phyloP scores from a whole-genome alignment of 768 basidiomycete species.

The Suillus fuscotomentosus region DNA sequence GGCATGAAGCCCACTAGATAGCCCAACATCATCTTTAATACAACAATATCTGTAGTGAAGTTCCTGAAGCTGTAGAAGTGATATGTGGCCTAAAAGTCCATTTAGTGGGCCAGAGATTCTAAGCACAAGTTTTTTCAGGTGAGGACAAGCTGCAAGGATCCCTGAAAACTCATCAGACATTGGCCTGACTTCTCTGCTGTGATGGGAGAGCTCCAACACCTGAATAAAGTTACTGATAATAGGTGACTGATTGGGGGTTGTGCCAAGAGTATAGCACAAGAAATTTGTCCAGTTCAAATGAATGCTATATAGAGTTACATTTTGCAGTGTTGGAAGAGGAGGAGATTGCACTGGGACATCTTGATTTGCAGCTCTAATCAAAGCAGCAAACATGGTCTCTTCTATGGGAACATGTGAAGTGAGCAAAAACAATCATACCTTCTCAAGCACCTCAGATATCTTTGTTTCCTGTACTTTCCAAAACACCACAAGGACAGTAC shows the following conservation, averaged over 20 bases:
- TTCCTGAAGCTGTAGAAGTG: constrained; percentile 36
- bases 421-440: too few relatives aligned
- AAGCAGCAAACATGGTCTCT: too few relatives aligned
- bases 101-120: constrained; percentile 44
- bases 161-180: constrained; percentile 40
- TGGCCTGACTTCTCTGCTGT: constrained; percentile 51
- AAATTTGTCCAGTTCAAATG: constrained; percentile 54
- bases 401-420: too few relatives aligned
- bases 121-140: constrained; percentile 43
- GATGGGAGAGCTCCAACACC: constrained; percentile 49
- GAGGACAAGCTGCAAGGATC: constrained; percentile 40
- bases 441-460: too few relatives aligned
- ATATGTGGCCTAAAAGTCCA: constrained; percentile 11
- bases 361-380: too few relatives aligned
- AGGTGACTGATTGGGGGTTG: neutral
- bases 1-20: constrained; percentile 44
- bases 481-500: too few relatives aligned
- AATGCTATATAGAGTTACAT: constrained; percentile 52
- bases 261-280: constrained; percentile 20
- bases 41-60: constrained; percentile 46
- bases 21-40: constrained; percentile 31
- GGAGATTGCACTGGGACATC: too few relatives aligned
- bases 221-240: constrained; percentile 19
- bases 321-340: constrained; percentile 40
- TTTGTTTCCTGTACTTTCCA: too few relatives aligned